These are phyloP conservation scores for Stachybotrys chlorohalonatus DNA, from an alignment of 2,329 filamentous ascomycete genomes.

Conservation along the genomic window DNA sequence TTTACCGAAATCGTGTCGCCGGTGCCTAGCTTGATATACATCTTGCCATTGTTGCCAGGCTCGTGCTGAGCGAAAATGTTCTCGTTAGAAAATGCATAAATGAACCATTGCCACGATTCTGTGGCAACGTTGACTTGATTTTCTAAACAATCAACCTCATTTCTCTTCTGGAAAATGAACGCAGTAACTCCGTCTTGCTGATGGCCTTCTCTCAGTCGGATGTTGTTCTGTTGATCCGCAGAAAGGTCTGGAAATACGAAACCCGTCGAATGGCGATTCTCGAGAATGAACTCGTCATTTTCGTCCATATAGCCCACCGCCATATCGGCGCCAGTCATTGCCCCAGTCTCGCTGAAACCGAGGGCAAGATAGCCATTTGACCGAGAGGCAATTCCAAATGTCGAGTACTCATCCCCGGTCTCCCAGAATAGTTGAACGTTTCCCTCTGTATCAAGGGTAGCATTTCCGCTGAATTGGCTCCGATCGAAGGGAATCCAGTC, in stretches of 20 bases:
- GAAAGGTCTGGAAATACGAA: constrained; percentile 1
- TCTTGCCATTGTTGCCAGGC: constrained; percentile 1
- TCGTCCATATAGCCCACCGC: constrained; percentile 1
- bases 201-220: constrained; percentile 1
- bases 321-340: constrained; percentile 3
- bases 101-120: constrained; percentile 2
- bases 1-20: constrained; percentile 1
- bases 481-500: constrained; percentile 1
- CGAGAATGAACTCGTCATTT: constrained; percentile 1
- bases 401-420: constrained; percentile 2
- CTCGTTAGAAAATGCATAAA: constrained; percentile 2
- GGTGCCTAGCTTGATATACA: constrained; percentile 2
- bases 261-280: not conserved
- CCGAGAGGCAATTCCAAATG: constrained; percentile 2
- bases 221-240: constrained; percentile 1
- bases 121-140: constrained; percentile 2
- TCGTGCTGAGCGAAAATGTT: constrained; percentile 3
- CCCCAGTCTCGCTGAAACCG: constrained; percentile 3
- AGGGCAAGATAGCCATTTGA: constrained; percentile 2
- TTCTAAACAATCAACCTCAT: not conserved
- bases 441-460: constrained; percentile 1
- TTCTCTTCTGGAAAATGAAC: constrained; percentile 3
- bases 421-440: constrained; percentile 3
- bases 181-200: constrained; percentile 2
- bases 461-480: constrained; percentile 1